A percentile compares a stretch with the other conserved stretches of the same genome.
Evolutionary conservation across 257 asterid species (phyloP).

Genomic region (Solanum peruvianum): DNA sequence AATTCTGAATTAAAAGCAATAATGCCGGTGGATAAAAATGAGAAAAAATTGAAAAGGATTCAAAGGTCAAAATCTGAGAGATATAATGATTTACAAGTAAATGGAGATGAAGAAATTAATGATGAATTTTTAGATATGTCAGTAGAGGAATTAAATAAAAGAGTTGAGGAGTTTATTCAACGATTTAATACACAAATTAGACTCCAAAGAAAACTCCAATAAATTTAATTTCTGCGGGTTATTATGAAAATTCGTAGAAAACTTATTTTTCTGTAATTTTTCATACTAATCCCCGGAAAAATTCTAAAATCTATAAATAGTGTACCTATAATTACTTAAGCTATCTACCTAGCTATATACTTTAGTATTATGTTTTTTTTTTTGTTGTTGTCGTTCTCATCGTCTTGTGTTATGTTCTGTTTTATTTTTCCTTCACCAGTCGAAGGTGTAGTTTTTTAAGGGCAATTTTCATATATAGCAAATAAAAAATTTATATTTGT

Average conservation of each 20-base stretch:
- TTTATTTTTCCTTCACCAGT: not conserved
- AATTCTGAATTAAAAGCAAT: constrained; percentile 17
- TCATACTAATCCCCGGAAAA: too few species aligned
- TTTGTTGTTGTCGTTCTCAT: not conserved
- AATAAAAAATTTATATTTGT: too few species aligned
- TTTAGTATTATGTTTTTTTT: not conserved
- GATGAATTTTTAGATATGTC: constrained; percentile 50
- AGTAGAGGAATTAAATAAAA: constrained; percentile 45
- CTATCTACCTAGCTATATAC: not conserved
- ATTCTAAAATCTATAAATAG: not conserved
- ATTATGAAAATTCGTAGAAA: too few species aligned
- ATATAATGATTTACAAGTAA: not conserved
- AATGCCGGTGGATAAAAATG: not conserved
- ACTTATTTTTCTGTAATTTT: too few species aligned
- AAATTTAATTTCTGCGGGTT: not conserved
- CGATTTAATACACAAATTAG: constrained; percentile 47
- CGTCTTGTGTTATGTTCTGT: not conserved
- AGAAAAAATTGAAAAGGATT: not conserved
- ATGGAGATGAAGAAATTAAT: constrained; percentile 18
- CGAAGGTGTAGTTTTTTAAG: not conserved
- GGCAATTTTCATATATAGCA: too few species aligned
- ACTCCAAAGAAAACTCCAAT: constrained; percentile 23
- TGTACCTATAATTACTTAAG: not conserved
- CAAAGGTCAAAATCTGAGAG: constrained; percentile 29
- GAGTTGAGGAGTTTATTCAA: constrained; percentile 56